Percentiles rank a stretch among this genome's conserved stretches.
Evolutionary conservation across 345 rosid genomes (phyloP).

Genomic region (Microthlaspi erraticum): DNA sequence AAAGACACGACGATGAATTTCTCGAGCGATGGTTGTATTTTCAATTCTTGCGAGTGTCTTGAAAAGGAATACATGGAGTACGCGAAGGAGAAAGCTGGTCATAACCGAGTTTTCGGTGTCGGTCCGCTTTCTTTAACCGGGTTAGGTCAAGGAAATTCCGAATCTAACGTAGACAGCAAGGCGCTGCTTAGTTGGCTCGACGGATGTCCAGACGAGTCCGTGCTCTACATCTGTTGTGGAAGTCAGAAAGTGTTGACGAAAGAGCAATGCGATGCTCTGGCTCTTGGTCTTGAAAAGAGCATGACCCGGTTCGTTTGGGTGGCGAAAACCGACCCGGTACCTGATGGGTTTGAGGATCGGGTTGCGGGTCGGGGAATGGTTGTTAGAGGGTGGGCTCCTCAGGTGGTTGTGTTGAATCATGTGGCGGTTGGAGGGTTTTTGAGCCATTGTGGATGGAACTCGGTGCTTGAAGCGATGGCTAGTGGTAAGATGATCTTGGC

Average conservation of each 20-base stretch:
- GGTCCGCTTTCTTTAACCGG: conserved; percentile 63
- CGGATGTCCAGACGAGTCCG: conserved; percentile 55
- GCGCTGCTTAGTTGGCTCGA: conserved; percentile 58
- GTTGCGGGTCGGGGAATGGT: conserved; percentile 54
- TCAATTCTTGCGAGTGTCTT: conserved; percentile 53
- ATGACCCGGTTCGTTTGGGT: conserved; percentile 37
- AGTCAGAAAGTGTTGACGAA: conserved; percentile 54
- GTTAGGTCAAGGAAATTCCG: not conserved
- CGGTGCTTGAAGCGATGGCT: conserved; percentile 55
- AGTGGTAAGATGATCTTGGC: conserved; percentile 53
- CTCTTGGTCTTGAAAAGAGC: conserved; percentile 28
- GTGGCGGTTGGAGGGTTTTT: conserved; percentile 62
- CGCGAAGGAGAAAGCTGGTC: conserved; percentile 48
- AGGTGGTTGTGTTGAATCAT: conserved; percentile 58
- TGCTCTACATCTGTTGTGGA: conserved; percentile 72
- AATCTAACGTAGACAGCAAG: not conserved
- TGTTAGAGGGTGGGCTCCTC: conserved; percentile 65
- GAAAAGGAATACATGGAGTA: conserved; percentile 52
- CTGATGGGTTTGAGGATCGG: conserved; percentile 57
- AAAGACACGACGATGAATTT: conserved; percentile 44
- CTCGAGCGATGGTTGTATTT: conserved; percentile 54
- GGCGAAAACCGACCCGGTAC: conserved; percentile 39
- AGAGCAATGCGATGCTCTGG: conserved; percentile 47
- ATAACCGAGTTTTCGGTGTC: conserved; percentile 54
- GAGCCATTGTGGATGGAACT: conserved; percentile 54